Evolutionary conservation across 2,329 filamentous ascomycete genomes (phyloP), one percentile per base, ranked within the genome.

Genomic region (Juglanconis sp.): DNA sequence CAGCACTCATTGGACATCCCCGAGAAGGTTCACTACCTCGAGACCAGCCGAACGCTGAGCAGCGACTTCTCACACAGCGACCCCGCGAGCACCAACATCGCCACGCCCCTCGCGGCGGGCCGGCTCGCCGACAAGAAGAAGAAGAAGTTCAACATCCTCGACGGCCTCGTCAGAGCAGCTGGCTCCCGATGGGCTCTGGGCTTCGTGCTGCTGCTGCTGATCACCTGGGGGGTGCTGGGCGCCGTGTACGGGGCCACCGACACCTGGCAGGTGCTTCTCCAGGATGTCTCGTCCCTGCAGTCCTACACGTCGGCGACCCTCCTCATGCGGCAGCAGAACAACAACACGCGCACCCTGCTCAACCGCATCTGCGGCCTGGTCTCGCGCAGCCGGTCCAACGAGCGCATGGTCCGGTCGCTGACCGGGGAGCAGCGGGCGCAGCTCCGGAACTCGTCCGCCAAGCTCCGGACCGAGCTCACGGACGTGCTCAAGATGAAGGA

Each of bases 261-360:
- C 44, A 69, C 68, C 2, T 76, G 73, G 74, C 70, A 73, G 36
- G 73, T 74, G 47, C 63, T 74, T 35, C 63, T 76, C 24, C 71
- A 72, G 35, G 72, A 76, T 52, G 65, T 69, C 10, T 71, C 69
- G 53, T 72, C 73, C 13, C 73, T 76, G 55, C 68, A 73, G 56
- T 69, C 72, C 54, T 75, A 76, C 59, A 65, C 74, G 44, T 74
- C 71, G 9, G 73, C 73, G 32, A 74, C 72, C 7, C 68, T 76
- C 15, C 73, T 76, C 44, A 72, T 76, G 66, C 69, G 74, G 1
- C 73, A 76, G 65, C 73, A 75, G 60, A 68, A 70, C 38, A 76
- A 72, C 60, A 67, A 67, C 10, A 69, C 70, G n/a, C 66, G 68
- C 5, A 58, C 64, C 9, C 64, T 71, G 6, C 64, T 72, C 54